Evolutionary conservation across 2,329 filamentous ascomycete genomes (phyloP).

Genomic region (Coleophoma crateriformis): DNA sequence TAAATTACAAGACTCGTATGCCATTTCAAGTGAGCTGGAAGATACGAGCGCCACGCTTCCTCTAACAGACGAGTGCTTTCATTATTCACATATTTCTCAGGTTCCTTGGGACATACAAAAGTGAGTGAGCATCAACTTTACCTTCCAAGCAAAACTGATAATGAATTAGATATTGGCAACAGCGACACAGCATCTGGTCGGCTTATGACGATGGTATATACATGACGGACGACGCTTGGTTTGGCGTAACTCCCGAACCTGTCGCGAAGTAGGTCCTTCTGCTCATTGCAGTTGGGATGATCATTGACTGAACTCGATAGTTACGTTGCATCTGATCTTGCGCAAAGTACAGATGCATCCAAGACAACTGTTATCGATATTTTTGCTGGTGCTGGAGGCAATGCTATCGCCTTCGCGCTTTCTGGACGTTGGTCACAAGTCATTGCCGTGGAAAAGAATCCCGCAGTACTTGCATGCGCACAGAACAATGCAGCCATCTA

Average conservation of each 20-base stretch:
- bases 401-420: slow-evolving; percentile 88
- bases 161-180: slow-evolving; percentile 72
- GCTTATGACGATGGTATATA: slow-evolving; percentile 82
- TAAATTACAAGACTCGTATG: not conserved
- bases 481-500: slow-evolving; percentile 89
- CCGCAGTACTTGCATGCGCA: slow-evolving; percentile 76
- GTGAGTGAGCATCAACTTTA: slow-evolving; percentile 37
- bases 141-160: slow-evolving; percentile 1
- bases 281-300: not conserved
- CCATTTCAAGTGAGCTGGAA: not conserved
- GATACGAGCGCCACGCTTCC: slow-evolving; percentile 19
- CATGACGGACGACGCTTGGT: slow-evolving; percentile 94
- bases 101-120: slow-evolving; percentile 84
- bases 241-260: slow-evolving; percentile 90
- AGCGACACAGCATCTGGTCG: slow-evolving; percentile 82
- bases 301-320: slow-evolving; percentile 31
- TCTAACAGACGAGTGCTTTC: slow-evolving; percentile 61
- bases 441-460: slow-evolving; percentile 83
- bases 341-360: slow-evolving; percentile 28
- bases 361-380: slow-evolving; percentile 63
- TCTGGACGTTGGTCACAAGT: slow-evolving; percentile 75
- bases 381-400: slow-evolving; percentile 89
- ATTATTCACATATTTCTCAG: slow-evolving; percentile 65
- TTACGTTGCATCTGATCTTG: slow-evolving; percentile 70
- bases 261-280: slow-evolving; percentile 64